Base-by-base conservation (phyloP, 164 flowering plant genomes). In the Dillenia turbinata region DNA sequence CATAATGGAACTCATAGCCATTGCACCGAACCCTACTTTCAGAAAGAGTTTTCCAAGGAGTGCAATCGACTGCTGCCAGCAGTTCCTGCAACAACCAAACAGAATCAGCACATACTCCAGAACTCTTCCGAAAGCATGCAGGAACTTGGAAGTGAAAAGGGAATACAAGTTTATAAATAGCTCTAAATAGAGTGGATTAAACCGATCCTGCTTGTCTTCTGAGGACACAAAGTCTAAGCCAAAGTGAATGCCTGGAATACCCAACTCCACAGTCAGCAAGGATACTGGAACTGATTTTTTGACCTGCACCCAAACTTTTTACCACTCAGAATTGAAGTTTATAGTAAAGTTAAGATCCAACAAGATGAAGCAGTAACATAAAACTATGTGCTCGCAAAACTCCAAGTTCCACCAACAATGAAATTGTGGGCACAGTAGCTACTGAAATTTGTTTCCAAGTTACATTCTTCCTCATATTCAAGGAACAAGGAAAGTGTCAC, bases 11-110 rank as follows among this genome's bases (percentile, higher is more conserved):
- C 71, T 89, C 96, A 67, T 88, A 92, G 43, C 99, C 99, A 73
- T 88, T 85, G 74, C 91, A 97, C 70, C 91, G 97, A 70, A 94
- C 97, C 69, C 96, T 84, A 67, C 97, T 76, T 71, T 94, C 91
- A 15, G 97, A 63, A 60, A 94, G 89, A 61, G 65, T 56, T 43
- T 76, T 82, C 99, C 99, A 94, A 62, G 92, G 90, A 71, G 78
- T 75, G 46, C 14, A 58, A 80, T 92, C 99, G 58, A 94, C 96
- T 9, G 88, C 85, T 63, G 81, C 82, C 69, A 94, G 90, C 66
- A 94, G 78, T 68, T 81, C 85, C 97, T 94, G 69, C 56, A 19
- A 57, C 64, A 46, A 59, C 22, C 9, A 10, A 48, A 24, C 48
- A 12, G 49, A 40, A 53, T 52, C 55, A 52, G 33, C 10, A 52